Conservation (phyloP, 2,329 filamentous ascomycete genomes). For the Paecilomyces niveus region DNA sequence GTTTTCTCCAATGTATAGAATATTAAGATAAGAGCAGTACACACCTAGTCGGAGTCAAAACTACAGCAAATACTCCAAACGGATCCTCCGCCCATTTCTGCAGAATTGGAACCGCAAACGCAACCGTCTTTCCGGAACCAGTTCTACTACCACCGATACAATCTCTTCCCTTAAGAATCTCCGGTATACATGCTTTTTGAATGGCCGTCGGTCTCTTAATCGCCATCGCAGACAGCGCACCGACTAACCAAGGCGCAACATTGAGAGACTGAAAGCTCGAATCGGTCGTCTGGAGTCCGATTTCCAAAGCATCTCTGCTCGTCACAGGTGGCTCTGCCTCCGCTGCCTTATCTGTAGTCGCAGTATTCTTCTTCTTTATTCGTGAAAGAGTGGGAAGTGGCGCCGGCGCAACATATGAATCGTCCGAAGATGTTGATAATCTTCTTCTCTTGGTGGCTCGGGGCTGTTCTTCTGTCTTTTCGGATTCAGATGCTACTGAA, state of each 20-base stretch:
- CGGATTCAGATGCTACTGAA: neutral
- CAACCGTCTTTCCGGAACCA: slow-evolving; percentile 94
- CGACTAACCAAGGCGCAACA: slow-evolving; percentile 80
- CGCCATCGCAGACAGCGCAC: slow-evolving; percentile 67
- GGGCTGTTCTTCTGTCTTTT: slow-evolving; percentile 8
- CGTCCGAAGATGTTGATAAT: slow-evolving; percentile 29
- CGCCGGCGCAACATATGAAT: slow-evolving; percentile 25
- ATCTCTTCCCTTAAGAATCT: slow-evolving; percentile 83
- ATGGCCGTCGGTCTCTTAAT: slow-evolving; percentile 88
- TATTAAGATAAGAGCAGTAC: slow-evolving; percentile 5
- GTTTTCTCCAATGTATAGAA: neutral
- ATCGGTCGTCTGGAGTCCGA: slow-evolving; percentile 37
- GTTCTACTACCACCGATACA: slow-evolving; percentile 93
- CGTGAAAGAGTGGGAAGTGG: slow-evolving; percentile 33
- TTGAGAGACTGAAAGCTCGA: slow-evolving; percentile 63
- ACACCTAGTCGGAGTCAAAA: slow-evolving; percentile 79
- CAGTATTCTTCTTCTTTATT: slow-evolving; percentile 32
- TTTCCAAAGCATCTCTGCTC: slow-evolving; percentile 33
- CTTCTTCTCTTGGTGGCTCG: slow-evolving; percentile 33
- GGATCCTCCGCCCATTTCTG: slow-evolving; percentile 93
- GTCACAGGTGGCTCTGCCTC: slow-evolving; percentile 29
- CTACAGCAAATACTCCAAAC: slow-evolving; percentile 78
- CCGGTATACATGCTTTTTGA: slow-evolving; percentile 85
- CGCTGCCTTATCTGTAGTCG: slow-evolving; percentile 7
- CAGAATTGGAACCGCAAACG: slow-evolving; percentile 88